Percentiles rank a stretch among this genome's conserved stretches.
phyloP scores from a whole-genome alignment of 805 yeast genomes.

The Wickerhamomyces alni region DNA sequence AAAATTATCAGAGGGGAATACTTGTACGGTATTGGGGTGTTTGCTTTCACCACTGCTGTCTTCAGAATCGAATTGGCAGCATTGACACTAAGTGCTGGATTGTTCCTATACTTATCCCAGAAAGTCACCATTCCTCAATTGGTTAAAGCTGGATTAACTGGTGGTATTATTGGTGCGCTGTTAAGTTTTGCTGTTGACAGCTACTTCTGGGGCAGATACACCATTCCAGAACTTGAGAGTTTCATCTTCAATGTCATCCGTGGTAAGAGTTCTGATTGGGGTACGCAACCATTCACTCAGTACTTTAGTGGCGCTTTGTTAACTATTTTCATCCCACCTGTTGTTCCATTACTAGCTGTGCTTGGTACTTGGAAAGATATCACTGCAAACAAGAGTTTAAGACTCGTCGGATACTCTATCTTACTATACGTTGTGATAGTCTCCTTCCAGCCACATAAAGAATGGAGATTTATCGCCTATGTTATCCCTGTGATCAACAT shows the following conservation, averaged over 20 bases:
- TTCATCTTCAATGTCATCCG: constrained; percentile 70
- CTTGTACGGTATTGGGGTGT: constrained; percentile 41
- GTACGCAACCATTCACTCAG: constrained; percentile 65
- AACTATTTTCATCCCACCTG: constrained; percentile 41
- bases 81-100: constrained; percentile 43
- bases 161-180: constrained; percentile 45
- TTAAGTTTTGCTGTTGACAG: constrained; percentile 56
- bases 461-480: constrained; percentile 86
- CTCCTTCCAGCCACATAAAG: constrained; percentile 88
- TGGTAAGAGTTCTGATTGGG: constrained; percentile 79
- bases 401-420: constrained; percentile 45
- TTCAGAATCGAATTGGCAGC: constrained; percentile 70
- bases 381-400: constrained; percentile 27
- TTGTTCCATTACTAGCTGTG: constrained; percentile 33
- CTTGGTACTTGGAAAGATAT: constrained; percentile 33
- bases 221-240: constrained; percentile 73
- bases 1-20: constrained; percentile 41
- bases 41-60: constrained; percentile 58
- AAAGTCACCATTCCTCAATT: constrained; percentile 38
- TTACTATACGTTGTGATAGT: constrained; percentile 51
- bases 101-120: constrained; percentile 39
- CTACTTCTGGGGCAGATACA: constrained; percentile 58
- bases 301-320: constrained; percentile 48
- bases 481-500: constrained; percentile 63
- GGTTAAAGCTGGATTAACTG: constrained; percentile 37